Evolutionary conservation across 225 moss, liverwort and hornwort genomes (phyloP).

Genomic region (Bryoerythrophyllum caledonicum): DNA sequence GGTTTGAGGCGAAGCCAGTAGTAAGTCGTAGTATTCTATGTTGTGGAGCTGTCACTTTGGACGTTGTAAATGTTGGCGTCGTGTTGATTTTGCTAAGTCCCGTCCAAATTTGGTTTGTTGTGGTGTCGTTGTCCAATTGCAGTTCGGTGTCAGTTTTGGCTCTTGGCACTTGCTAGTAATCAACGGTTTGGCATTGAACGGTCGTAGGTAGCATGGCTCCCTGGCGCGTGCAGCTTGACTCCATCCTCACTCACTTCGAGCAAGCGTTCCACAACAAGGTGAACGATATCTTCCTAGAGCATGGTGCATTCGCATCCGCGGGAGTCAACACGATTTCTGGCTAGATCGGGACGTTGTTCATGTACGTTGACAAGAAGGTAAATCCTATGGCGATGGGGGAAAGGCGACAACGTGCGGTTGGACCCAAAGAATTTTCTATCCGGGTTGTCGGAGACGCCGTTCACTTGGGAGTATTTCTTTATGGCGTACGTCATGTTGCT

Average conservation of each 20-base stretch:
- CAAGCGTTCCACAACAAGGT: background rate
- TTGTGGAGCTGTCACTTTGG: no score
- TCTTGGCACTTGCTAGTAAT: no score
- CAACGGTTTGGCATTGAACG: no score
- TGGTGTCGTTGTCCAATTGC: no score
- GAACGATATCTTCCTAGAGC: conserved; percentile 21
- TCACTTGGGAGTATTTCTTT: background rate
- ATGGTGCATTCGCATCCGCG: conserved; percentile 20
- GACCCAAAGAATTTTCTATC: background rate
- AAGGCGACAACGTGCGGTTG: background rate
- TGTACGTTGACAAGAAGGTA: background rate
- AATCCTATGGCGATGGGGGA: background rate
- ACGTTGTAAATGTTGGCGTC: no score
- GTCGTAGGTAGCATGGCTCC: no score
- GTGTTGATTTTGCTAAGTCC: no score
- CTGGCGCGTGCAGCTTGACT: conserved; percentile 16
- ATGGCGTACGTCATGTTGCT: background rate
- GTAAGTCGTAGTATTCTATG: no score
- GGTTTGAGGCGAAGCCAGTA: no score
- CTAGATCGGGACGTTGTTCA: background rate
- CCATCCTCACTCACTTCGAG: conserved; percentile 19
- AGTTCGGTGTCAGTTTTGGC: no score
- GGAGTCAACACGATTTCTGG: background rate
- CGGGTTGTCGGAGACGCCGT: background rate
- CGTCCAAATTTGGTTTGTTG: no score